Evolutionary conservation across 768 basidiomycete genomes (phyloP), one percentile per base, ranked within the genome.

Genomic region (Podaxis carcinomalis): DNA sequence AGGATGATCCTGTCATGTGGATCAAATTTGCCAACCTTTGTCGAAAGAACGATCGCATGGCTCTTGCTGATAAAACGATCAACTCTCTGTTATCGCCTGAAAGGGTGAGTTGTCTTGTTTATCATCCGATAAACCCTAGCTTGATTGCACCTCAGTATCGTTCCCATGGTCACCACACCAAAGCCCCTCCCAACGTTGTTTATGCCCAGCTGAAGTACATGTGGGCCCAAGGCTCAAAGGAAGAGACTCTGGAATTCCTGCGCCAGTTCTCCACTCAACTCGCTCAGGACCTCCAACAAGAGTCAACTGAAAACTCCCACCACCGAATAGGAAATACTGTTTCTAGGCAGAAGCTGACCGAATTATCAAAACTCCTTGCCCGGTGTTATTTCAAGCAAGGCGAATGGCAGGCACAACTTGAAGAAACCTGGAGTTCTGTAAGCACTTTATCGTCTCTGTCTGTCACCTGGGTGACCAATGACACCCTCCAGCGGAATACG

Each of bases 11-110:
- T 47, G 84, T 91, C 50, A 98, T 97, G 87, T 98, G 95, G 95
- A 97, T 99, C 74, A 95, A 97, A 74, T 98, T 99, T 69, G 93
- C 96, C 2, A 98, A 99, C 68, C 78, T 98, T 1, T 98, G 97
- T 70, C 92, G 97, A 55, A 96, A 96, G 75, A 91, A 86, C 16
- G 94, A 96, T 53, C 87, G 97, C 4, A 92, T 98, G 84, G 83
- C 84, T n/a, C 77, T 99, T 53, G 95, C 96, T 0, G 95, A 98
- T 67, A 98, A 98, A 76, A 97, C 96, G 0, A 90, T 99, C 68
- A 92, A 95, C 64, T 96, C 94, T 0, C 75, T 99, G 1, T 77
- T 97, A 32, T 87, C 89, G 9, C 88, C 89, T 4, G 89, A 90
- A 57, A 76, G 84, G 66, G 84, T 88, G 65, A 51, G 80, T 67